Evolutionary conservation across 768 basidiomycete species (phyloP), one percentile per base, ranked within the genome.

Genomic region (Lactarius akahatsu): DNA sequence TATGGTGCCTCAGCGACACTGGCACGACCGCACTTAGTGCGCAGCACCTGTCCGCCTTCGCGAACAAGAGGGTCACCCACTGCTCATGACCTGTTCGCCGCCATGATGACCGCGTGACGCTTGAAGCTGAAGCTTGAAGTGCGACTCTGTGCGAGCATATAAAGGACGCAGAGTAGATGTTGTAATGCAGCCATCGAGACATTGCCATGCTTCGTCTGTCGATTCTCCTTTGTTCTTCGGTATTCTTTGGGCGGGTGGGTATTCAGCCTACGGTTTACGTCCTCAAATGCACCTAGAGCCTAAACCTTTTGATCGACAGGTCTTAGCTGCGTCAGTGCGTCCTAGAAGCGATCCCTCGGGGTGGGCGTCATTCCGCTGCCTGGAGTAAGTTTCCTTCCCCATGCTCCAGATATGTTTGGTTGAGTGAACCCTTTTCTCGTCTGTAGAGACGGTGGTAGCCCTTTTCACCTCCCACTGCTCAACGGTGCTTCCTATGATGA

Each of bases 401-500:
- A 18, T 41, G 41, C 28, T 6, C 20, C 41, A 13, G 41, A 23
- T 6, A 7, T 47, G 6, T 13, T 4, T 28, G 40, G 15, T 16
- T 40, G 40, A 40, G 13, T 11, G 23, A 26, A 40, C 4, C 11
- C 7, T 61, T 41, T 26, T 61, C 28, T 26, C 3, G 23, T 10
- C 10, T 20, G 34, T 26, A 60, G 59, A 41, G 59, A 60, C 18
- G 43, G 43, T 43, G 20, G 23, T 16, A 40, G 38, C 38, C 38
- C 38, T 4, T 23, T n/a, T 38, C 34, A 41, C n/a, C 18, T 23
- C 4, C 59, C 59, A 26, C 84, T 89, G 2, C 80, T 91, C 40
- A 75, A 76, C 8, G 83, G 79, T 13, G 76, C 83, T 0, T 75
- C 78, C 7, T 84, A 78, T 66, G 75, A 79, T 10, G 79, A 80